These are phyloP conservation scores for Oryza brachyantha DNA, from an alignment of 176 grass and related monocot species.

Conservation along the genomic window DNA sequence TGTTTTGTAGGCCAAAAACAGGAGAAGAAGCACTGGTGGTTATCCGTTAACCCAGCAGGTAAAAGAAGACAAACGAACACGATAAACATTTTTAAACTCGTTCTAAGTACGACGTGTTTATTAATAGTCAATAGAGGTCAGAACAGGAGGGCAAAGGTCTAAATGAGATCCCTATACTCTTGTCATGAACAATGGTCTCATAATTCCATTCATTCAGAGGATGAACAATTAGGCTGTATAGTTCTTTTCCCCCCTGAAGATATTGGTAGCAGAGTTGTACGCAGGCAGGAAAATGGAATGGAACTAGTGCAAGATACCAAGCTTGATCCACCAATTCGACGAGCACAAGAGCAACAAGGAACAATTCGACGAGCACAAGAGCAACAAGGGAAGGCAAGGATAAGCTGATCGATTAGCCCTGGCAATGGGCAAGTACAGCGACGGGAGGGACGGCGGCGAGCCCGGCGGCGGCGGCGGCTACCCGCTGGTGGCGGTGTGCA, in stretches of 20 bases:
- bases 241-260: neutral
- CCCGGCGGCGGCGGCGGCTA: neutral
- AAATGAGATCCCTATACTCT: slow-evolving; percentile 25
- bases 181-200: neutral
- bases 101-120: slow-evolving; percentile 16
- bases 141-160: slow-evolving; percentile 11
- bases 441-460: slow-evolving; percentile 13
- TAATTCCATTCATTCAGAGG: neutral
- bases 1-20: neutral
- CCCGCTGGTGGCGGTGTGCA: slow-evolving; percentile 78
- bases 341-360: neutral
- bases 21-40: neutral
- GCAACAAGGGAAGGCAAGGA: neutral
- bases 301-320: neutral
- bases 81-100: neutral
- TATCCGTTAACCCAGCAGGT: slow-evolving; percentile 21
- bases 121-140: slow-evolving; percentile 45
- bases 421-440: slow-evolving; percentile 57
- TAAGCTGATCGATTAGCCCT: neutral
- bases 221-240: neutral
- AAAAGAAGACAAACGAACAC: neutral
- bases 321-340: neutral
- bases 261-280: neutral
- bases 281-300: slow-evolving; percentile 9
- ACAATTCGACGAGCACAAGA: neutral